Percentiles rank a stretch among this genome's conserved stretches.
Evolutionary conservation across 106 monocot genomes (phyloP).

Genomic region (Acanthochlamys bracteata): DNA sequence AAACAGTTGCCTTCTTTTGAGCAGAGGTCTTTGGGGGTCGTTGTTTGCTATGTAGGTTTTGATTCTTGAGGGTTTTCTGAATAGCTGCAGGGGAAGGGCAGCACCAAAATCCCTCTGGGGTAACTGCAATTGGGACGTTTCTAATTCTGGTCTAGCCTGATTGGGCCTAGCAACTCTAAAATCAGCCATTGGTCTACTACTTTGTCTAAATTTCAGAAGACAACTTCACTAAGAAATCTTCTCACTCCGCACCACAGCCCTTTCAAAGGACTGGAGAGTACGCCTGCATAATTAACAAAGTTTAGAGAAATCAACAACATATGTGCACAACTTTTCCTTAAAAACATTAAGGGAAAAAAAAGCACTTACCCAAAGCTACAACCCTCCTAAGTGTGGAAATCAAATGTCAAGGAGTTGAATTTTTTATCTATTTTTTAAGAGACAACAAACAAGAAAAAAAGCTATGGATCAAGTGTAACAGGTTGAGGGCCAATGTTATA

Average conservation of each 20-base stretch:
- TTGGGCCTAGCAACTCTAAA: conserved; percentile 46
- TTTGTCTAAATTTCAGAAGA: conserved; percentile 2
- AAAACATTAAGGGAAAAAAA: too few relatives aligned
- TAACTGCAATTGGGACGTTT: conserved; percentile 94
- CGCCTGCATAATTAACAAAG: neutral
- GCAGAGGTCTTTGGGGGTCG: conserved; percentile 34
- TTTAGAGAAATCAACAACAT: too few relatives aligned
- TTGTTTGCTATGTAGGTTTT: conserved; percentile 34
- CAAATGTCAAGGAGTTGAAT: too few relatives aligned
- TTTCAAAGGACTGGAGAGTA: neutral
- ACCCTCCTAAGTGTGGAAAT: too few relatives aligned
- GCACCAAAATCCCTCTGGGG: conserved; percentile 98
- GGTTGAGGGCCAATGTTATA: too few relatives aligned
- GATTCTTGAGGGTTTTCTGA: conserved; percentile 84
- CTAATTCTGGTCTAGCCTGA: conserved; percentile 62
- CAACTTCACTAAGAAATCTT: neutral
- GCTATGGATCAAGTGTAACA: too few relatives aligned
- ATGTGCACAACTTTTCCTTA: too few relatives aligned
- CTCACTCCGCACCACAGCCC: neutral
- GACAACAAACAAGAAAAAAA: too few relatives aligned
- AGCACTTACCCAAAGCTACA: too few relatives aligned
- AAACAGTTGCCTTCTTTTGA: conserved; percentile 33
- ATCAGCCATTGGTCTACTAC: conserved; percentile 31
- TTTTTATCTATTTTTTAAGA: too few relatives aligned
- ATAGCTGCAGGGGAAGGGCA: conserved; percentile 85